These are phyloP conservation scores for Setaria viridis DNA, from an alignment of 202 grass and related monocot genomes.

Conservation along the genomic window DNA sequence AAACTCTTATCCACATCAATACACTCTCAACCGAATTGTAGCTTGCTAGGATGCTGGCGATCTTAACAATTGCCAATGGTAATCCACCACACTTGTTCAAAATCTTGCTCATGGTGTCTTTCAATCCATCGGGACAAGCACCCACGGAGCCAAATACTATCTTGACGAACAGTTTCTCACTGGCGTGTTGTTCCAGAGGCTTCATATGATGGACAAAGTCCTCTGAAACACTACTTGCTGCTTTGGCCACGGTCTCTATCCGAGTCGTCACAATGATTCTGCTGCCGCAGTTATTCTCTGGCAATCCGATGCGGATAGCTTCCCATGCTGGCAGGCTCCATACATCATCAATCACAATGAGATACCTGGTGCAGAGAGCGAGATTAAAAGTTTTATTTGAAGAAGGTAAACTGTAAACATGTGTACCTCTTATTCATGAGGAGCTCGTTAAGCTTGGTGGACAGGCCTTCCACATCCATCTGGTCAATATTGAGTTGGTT, in stretches of 20 bases:
- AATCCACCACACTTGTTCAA: constrained; percentile 8
- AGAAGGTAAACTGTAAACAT: too few species aligned
- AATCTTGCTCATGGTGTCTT: background rate
- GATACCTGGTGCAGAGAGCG: background rate
- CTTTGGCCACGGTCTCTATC: constrained; percentile 1
- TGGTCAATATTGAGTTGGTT: too few species aligned
- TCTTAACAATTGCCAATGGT: background rate
- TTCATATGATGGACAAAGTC: background rate
- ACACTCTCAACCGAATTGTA: background rate
- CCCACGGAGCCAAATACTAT: background rate
- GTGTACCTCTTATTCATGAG: too few species aligned
- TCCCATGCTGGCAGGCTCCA: background rate
- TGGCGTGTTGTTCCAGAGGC: background rate
- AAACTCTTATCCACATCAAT: background rate
- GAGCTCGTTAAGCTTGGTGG: too few species aligned
- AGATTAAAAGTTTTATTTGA: too few species aligned
- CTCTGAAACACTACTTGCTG: background rate
- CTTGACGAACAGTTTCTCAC: background rate
- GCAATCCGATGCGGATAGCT: background rate
- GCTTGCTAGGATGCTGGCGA: background rate
- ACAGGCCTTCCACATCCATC: too few species aligned
- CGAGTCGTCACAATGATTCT: constrained; percentile 7
- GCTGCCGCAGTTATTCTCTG: background rate
- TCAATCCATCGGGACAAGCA: background rate
- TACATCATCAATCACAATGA: background rate